Base-by-base conservation (phyloP, 805 yeast species). In the Yarrowia porcina region DNA sequence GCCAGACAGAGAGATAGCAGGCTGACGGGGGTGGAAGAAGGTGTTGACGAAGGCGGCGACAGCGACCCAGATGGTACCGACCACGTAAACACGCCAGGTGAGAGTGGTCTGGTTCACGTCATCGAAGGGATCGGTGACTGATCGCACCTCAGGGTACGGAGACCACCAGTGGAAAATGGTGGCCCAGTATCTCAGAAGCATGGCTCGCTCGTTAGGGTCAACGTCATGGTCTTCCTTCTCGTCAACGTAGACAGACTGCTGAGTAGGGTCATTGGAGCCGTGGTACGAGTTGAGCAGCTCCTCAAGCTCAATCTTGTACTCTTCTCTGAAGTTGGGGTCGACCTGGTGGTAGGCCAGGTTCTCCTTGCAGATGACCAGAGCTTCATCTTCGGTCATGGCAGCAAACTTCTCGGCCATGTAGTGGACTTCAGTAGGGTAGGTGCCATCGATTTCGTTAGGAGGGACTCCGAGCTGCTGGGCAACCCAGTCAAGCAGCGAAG, bases 71-170 rank as follows among this genome's bases (percentile, higher is more conserved):
- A 76, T 57, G 30, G 76, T 66, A 1, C 76, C 78, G 13, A 78
- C 64, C 25, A 72, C 64, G 65, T 77, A 77, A 13, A 77, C 70
- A 67, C 81, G 71, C 50, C 76, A 79, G 61, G 84, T 80, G 74
- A 82, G 84, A 65, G 79, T 79, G 1, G 79, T 79, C 23, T 75
- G 64, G 23, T 66, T 56, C 1, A 80, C 78, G 63, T 82, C 83
- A 67, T 82, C 85, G 45, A 66, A 73, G 2, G 83, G 79, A 41
- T 79, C 81, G 7, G 81, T 77, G 21, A 85, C 81, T 27, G 88
- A 82, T 71, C 90, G 79, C 20, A 85, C 89, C 72, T 85, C 89
- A 0, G 87, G 83, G 69, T 85, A 85, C 10, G 88, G 88, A 20
- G 85, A 81, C 60, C 60, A 52, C 42, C 45, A 38, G 28, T 52